A percentile compares a stretch with the other conserved stretches of the same genome.
phyloP scores from a whole-genome alignment of 78 protist species.

The Bigelowiella natans region DNA sequence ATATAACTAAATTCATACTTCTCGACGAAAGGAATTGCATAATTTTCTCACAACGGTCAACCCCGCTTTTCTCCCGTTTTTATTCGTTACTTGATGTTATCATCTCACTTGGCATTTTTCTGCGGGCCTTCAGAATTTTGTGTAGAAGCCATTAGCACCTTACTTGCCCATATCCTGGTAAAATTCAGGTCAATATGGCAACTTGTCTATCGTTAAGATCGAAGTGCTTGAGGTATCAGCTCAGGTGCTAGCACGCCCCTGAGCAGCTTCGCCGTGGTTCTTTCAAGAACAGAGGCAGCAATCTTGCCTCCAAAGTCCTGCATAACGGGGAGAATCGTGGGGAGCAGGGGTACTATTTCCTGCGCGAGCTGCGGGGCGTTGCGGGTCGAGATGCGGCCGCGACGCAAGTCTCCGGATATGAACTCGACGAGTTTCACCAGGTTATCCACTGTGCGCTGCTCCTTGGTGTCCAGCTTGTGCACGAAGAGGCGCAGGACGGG shows the following conservation, averaged over 20 bases:
- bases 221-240: too few relatives aligned
- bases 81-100: too few relatives aligned
- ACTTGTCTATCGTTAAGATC: too few relatives aligned
- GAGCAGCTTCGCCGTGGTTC: background rate
- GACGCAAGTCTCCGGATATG: background rate
- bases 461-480: background rate
- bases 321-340: background rate
- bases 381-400: background rate
- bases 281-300: background rate
- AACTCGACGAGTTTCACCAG: background rate
- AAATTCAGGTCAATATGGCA: too few relatives aligned
- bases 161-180: too few relatives aligned
- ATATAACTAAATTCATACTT: too few relatives aligned
- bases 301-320: background rate
- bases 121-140: too few relatives aligned
- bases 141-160: too few relatives aligned
- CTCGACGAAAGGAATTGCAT: too few relatives aligned
- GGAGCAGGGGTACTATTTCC: background rate
- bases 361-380: background rate
- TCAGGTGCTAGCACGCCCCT: background rate
- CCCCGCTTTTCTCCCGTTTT: too few relatives aligned
- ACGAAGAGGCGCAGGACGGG: background rate
- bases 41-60: too few relatives aligned
- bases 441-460: background rate
- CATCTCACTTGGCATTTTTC: too few relatives aligned